Percentiles rank a stretch among this genome's conserved stretches.
These are phyloP conservation scores for Cladophialophora yegresii DNA, from an alignment of 2,329 filamentous ascomycete genomes.

Conservation along the genomic window DNA sequence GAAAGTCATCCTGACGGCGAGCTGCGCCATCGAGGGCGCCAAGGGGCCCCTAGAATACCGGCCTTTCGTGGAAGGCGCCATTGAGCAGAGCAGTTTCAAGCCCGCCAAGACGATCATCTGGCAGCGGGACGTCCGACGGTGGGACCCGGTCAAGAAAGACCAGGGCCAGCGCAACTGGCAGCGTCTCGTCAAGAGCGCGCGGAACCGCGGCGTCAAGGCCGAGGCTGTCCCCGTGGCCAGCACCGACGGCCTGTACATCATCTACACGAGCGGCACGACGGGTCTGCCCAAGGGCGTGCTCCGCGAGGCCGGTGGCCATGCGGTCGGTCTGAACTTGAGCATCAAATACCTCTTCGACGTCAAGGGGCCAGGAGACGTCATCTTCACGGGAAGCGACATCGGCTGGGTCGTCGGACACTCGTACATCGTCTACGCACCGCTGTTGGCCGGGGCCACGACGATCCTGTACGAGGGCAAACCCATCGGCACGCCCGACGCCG, in stretches of 20 bases:
- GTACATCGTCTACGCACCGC: slow-evolving; percentile 86
- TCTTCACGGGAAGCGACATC: slow-evolving; percentile 80
- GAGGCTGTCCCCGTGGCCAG: slow-evolving; percentile 76
- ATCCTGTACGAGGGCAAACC: slow-evolving; percentile 94
- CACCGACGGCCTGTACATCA: slow-evolving; percentile 81
- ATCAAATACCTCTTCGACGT: slow-evolving; percentile 83
- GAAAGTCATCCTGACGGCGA: slow-evolving; percentile 78
- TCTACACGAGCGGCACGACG: slow-evolving; percentile 83
- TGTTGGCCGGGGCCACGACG: slow-evolving; percentile 81
- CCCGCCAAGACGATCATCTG: slow-evolving; percentile 74
- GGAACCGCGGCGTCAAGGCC: slow-evolving; percentile 66
- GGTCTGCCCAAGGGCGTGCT: slow-evolving; percentile 81
- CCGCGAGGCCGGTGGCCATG: slow-evolving; percentile 80
- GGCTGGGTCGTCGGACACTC: slow-evolving; percentile 85
- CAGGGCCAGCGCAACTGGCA: slow-evolving; percentile 78
- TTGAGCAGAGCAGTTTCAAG: slow-evolving; percentile 68
- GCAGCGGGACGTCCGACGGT: slow-evolving; percentile 76
- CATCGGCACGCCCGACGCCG: slow-evolving; percentile 81
- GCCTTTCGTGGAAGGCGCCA: slow-evolving; percentile 72
- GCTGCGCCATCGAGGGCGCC: slow-evolving; percentile 84
- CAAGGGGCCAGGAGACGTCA: slow-evolving; percentile 78
- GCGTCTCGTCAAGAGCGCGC: slow-evolving; percentile 69
- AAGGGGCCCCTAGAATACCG: slow-evolving; percentile 80
- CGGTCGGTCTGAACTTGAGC: slow-evolving; percentile 78
- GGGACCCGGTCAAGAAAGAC: slow-evolving; percentile 69